Conservation (phyloP, 345 rosid species). For the Gossypium australe region DNA sequence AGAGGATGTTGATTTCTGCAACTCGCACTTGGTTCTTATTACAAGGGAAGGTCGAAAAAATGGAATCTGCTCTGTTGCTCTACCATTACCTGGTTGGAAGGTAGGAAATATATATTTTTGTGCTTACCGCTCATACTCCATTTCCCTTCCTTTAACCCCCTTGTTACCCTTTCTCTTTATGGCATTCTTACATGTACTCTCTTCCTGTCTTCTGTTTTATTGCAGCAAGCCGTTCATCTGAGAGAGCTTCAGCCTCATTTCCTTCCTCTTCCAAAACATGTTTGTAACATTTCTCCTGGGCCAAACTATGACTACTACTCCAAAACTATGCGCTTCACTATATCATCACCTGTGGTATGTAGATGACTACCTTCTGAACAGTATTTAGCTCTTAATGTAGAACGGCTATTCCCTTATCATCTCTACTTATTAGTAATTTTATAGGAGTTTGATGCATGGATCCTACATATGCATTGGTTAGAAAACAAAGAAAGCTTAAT, state of each 20-base stretch:
- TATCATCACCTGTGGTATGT: conserved; percentile 92
- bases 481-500: background rate
- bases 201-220: conserved; percentile 10
- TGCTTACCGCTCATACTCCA: background rate
- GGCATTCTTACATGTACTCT: conserved; percentile 8
- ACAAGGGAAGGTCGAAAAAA: conserved; percentile 48
- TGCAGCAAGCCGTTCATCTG: conserved; percentile 49
- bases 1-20: conserved; percentile 87
- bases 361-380: conserved; percentile 1
- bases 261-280: conserved; percentile 78
- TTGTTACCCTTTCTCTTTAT: background rate
- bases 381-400: background rate
- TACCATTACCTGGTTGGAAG: conserved; percentile 57
- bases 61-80: conserved; percentile 66
- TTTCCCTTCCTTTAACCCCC: background rate
- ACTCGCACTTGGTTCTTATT: conserved; percentile 58
- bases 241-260: conserved; percentile 62
- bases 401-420: background rate
- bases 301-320: conserved; percentile 82
- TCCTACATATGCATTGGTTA: conserved; percentile 9
- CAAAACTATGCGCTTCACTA: conserved; percentile 71
- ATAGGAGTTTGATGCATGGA: background rate
- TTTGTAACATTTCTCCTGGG: conserved; percentile 71
- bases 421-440: background rate
- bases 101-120: conserved; percentile 27